Evolutionary conservation across 352 stramenopile species (phyloP).

Genomic region (Thraustochytrium striatum): DNA sequence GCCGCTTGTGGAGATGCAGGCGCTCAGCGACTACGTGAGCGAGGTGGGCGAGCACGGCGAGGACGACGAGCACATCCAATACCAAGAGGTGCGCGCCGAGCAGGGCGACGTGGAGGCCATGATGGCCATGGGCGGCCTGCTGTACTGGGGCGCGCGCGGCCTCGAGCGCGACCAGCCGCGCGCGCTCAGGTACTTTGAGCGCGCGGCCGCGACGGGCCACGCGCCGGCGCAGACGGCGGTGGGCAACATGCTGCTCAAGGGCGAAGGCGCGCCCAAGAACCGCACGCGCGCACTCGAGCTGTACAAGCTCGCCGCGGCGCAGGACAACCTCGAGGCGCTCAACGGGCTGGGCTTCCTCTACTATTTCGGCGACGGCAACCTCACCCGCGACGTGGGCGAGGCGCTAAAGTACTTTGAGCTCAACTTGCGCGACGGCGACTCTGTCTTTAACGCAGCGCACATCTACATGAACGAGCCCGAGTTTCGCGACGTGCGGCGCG

Average conservation of each 20-base stretch:
- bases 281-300: conserved; percentile 67
- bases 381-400: conserved; percentile 68
- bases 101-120: conserved; percentile 70
- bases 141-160: conserved; percentile 77
- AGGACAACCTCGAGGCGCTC: conserved; percentile 69
- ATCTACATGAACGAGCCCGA: conserved; percentile 35
- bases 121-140: conserved; percentile 74
- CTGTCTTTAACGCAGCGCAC: conserved; percentile 75
- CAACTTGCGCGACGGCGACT: conserved; percentile 73
- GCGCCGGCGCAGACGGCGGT: conserved; percentile 60
- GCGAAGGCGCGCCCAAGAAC: conserved; percentile 70
- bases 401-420: conserved; percentile 74
- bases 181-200: conserved; percentile 69
- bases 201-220: conserved; percentile 64
- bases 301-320: conserved; percentile 66
- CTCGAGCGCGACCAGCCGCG: conserved; percentile 65
- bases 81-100: conserved; percentile 71
- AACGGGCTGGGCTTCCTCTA: conserved; percentile 82
- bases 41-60: conserved; percentile 61
- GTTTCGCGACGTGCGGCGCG: neutral
- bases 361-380: conserved; percentile 67
- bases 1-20: conserved; percentile 28
- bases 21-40: conserved; percentile 16
- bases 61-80: conserved; percentile 77
- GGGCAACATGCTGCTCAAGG: conserved; percentile 77